Conservation (phyloP, 108 stramenopile genomes). For the Nitzschia sp. region DNA sequence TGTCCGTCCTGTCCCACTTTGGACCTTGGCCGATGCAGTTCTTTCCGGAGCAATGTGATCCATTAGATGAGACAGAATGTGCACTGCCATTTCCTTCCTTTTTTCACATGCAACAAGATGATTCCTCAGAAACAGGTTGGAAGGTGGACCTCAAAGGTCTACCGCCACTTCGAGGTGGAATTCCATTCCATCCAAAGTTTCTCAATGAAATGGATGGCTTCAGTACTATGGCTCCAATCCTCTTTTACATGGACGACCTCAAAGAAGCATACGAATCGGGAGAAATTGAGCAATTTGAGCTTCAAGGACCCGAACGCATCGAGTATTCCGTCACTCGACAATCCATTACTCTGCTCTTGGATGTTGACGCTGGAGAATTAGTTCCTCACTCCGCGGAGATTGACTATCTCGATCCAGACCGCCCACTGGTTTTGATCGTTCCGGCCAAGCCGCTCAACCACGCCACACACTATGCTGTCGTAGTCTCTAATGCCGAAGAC, state of each 20-base stretch:
- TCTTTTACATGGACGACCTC: constrained; percentile 76
- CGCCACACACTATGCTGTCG: constrained; percentile 67
- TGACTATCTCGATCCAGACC: constrained; percentile 57
- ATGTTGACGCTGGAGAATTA: constrained; percentile 45
- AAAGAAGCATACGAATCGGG: constrained; percentile 43
- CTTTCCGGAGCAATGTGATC: constrained; percentile 48
- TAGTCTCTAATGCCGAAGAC: constrained; percentile 48
- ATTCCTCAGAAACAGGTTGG: constrained; percentile 46
- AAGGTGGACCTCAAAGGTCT: constrained; percentile 48
- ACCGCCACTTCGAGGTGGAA: constrained; percentile 38
- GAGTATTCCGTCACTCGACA: constrained; percentile 45
- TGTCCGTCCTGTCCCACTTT: constrained; percentile 29
- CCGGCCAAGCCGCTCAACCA: constrained; percentile 63
- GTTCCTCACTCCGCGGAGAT: constrained; percentile 74
- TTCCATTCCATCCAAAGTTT: constrained; percentile 44
- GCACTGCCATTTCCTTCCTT: constrained; percentile 76
- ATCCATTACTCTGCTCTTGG: constrained; percentile 64
- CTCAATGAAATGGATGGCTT: constrained; percentile 80
- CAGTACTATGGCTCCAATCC: constrained; percentile 68
- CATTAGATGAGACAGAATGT: constrained; percentile 68
- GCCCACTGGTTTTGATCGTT: constrained; percentile 58
- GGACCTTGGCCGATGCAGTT: constrained; percentile 33
- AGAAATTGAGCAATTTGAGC: constrained; percentile 2
- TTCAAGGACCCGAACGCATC: constrained; percentile 52
- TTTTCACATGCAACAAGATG: constrained; percentile 51